phyloP scores from a whole-genome alignment of 805 yeast genomes.

The Zygosaccharomyces rouxii region DNA sequence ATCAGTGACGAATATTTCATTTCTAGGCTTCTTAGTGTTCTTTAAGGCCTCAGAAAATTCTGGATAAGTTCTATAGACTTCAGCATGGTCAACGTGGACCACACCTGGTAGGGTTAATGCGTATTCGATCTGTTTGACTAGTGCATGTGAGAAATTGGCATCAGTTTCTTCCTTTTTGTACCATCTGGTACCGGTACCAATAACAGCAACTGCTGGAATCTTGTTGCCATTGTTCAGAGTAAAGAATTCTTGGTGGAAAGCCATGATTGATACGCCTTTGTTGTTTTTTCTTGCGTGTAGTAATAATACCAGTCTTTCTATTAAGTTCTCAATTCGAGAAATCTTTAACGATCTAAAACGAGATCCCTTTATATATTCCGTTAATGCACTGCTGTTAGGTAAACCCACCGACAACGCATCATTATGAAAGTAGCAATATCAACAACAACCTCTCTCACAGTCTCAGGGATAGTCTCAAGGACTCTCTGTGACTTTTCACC shows the following conservation, averaged over 20 bases:
- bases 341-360: too few relatives aligned
- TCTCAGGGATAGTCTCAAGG: neutral
- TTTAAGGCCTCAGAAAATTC: conserved; percentile 50
- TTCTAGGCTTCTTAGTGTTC: conserved; percentile 42
- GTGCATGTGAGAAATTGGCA: conserved; percentile 27
- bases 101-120: conserved; percentile 44
- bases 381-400: too few relatives aligned
- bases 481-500: neutral
- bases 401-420: too few relatives aligned
- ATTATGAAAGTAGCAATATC: neutral
- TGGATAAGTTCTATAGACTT: conserved; percentile 48
- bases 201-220: conserved; percentile 46
- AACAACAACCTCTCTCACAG: neutral
- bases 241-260: conserved; percentile 27
- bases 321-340: too few relatives aligned
- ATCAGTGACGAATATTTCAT: conserved; percentile 51
- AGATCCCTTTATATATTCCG: too few relatives aligned
- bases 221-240: conserved; percentile 37
- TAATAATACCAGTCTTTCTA: too few relatives aligned
- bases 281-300: neutral
- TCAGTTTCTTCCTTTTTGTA: conserved; percentile 30
- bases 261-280: conserved; percentile 9
- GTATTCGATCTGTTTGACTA: conserved; percentile 33
- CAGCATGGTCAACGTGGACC: conserved; percentile 57
- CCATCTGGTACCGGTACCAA: conserved; percentile 63